These are phyloP conservation scores for Tylopilus vinaceipallidus DNA, from an alignment of 768 basidiomycete genomes.

Conservation along the genomic window DNA sequence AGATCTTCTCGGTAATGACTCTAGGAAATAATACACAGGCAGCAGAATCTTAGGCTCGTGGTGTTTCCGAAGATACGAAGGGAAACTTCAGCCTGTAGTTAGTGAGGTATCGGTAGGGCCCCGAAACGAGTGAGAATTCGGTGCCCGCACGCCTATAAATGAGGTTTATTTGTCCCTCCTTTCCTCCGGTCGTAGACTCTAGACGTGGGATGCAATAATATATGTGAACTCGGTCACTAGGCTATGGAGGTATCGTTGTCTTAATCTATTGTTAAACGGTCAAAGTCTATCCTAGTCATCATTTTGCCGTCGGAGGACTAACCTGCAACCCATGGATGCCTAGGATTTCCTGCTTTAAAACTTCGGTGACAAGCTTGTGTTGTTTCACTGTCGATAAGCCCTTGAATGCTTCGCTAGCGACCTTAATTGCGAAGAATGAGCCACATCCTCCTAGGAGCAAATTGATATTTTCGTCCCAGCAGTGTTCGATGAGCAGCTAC, in stretches of 20 bases:
- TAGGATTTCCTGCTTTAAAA: constrained; percentile 84
- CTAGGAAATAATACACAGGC: not conserved
- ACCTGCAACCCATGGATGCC: constrained; percentile 95
- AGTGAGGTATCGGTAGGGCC: not conserved
- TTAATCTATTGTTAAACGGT: constrained; percentile 37
- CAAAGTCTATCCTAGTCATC: constrained; percentile 1
- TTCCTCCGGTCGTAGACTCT: constrained; percentile 10
- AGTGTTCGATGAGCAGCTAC: constrained; percentile 18
- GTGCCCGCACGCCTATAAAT: not conserved
- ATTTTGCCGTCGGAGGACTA: constrained; percentile 24
- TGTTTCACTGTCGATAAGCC: constrained; percentile 89
- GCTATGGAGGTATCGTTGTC: constrained; percentile 34
- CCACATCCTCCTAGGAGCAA: constrained; percentile 84
- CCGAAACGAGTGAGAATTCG: not conserved
- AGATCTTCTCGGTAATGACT: not conserved
- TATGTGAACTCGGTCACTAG: not conserved
- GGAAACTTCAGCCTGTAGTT: not conserved
- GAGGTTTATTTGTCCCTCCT: not conserved
- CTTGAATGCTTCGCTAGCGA: constrained; percentile 82
- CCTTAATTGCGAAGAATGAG: constrained; percentile 91
- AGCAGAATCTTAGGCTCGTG: not conserved
- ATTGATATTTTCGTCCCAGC: constrained; percentile 5
- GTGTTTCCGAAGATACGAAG: not conserved
- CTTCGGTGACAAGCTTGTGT: constrained; percentile 84
- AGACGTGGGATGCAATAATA: constrained; percentile 4